Conservation (phyloP, 148 eudicot species). For the Chenopodium quinoa region DNA sequence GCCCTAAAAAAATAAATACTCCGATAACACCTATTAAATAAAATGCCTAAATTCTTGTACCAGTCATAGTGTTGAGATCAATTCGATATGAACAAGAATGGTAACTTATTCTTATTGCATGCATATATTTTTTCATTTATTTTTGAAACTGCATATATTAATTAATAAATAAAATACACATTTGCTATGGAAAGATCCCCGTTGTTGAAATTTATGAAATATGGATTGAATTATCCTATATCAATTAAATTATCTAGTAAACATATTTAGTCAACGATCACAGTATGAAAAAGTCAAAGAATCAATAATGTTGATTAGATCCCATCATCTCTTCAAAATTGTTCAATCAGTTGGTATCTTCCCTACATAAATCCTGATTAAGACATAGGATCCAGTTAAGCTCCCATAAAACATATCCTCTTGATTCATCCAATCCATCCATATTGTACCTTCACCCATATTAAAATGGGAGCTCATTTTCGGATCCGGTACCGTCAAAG, state of each 20-base stretch:
- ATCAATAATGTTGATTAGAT: background rate
- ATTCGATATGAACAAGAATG: too few relatives aligned
- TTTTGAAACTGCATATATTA: too few relatives aligned
- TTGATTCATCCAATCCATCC: background rate
- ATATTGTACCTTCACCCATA: background rate
- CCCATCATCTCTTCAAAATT: constrained; percentile 10
- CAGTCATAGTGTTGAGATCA: too few relatives aligned
- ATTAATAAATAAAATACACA: background rate
- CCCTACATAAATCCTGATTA: background rate
- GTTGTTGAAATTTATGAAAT: background rate
- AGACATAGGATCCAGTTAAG: background rate
- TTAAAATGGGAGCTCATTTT: background rate
- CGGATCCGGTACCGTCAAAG: background rate
- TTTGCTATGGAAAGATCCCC: background rate
- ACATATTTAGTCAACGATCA: background rate
- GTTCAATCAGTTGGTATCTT: background rate
- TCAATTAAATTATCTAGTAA: too few relatives aligned
- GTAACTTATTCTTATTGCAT: background rate
- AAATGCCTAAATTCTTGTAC: too few relatives aligned
- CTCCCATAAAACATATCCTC: background rate
- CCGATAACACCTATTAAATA: too few relatives aligned
- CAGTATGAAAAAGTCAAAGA: background rate
- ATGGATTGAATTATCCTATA: background rate
- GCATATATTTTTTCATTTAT: background rate
- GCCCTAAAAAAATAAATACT: too few relatives aligned